Base-by-base conservation (phyloP, 2,329 filamentous ascomycete species). In the Monosporascus sp. region DNA sequence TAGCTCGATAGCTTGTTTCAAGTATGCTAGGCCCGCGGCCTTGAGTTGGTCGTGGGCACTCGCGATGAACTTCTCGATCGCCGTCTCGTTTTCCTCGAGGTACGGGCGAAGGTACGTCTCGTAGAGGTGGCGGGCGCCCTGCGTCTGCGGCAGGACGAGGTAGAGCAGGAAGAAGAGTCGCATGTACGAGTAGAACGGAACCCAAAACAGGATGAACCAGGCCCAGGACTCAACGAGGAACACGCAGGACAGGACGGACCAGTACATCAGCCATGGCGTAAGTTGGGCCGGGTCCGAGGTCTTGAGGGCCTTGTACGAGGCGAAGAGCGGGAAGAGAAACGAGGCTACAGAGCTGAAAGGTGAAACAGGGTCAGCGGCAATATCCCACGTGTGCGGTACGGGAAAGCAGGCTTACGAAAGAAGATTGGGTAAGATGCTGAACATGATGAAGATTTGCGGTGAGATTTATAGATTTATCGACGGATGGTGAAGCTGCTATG, bases 261-360 rank as follows among this genome's bases (percentile, higher is more conserved):
- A 99, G 81, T 97, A 99, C 88, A 97, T 97, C 60, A 97, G 83
- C 94, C 94, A 99, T 85, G 93, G 93, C 58, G 90, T 90, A 55
- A 97, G 81, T 68, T 95, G 85, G 38, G 90, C 87, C 2, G 92
- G 91, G 70, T 97, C 90, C 50, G 88, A 88, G 17, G 90, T 92
- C 74, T 94, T 93, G 67, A 99, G 87, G 48, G 94, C 93, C 78
- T 97, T 97, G 81, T 97, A 97, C 59, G 93, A 96, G 61, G 93
- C 92, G 75, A 96, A 97, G 58, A 97, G 84, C 49, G 94, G 94
- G 69, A 97, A 95, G 68, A 97, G 84, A 68, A 96, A 91, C 52
- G 92, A 95, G 54, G 89, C 85, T 69, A 93, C 72, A 58, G 90
- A 93, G 68, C 91, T 96, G 68, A 49, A 39, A 47, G 38, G 35